Evolutionary conservation across 352 stramenopile species (phyloP).

Genomic region (Plasmopara muralis): DNA sequence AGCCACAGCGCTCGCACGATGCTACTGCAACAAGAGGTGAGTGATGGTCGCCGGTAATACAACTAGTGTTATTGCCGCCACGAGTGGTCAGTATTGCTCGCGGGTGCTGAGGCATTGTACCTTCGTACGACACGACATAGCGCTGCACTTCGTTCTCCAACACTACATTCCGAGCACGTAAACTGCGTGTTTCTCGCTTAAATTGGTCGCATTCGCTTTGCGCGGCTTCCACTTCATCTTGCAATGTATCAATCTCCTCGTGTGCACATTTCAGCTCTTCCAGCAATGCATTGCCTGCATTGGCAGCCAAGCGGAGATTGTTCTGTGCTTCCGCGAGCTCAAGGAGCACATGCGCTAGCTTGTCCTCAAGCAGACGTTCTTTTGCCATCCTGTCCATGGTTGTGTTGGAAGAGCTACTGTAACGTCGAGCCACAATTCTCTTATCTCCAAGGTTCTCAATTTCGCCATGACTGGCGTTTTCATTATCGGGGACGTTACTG

Average conservation of each 20-base stretch:
- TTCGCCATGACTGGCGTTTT: background rate
- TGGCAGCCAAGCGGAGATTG: slow-evolving; percentile 42
- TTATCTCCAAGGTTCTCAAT: background rate
- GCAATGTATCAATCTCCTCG: slow-evolving; percentile 22
- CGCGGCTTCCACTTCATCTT: slow-evolving; percentile 23
- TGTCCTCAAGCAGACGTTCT: slow-evolving; percentile 30
- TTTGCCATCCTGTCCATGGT: slow-evolving; percentile 10
- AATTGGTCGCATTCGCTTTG: slow-evolving; percentile 17
- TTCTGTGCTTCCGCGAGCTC: slow-evolving; percentile 40
- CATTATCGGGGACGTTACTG: background rate
- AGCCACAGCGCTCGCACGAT: slow-evolving; percentile 18
- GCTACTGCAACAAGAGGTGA: slow-evolving; percentile 9
- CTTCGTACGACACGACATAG: slow-evolving; percentile 7
- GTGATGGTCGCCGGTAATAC: background rate
- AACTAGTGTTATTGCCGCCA: too few species aligned
- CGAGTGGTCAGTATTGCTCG: too few species aligned
- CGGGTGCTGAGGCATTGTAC: background rate
- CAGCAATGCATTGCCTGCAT: slow-evolving; percentile 42
- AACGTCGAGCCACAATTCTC: slow-evolving; percentile 1
- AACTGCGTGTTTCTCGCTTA: slow-evolving; percentile 16
- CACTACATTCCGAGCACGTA: slow-evolving; percentile 21
- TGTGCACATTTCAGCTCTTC: slow-evolving; percentile 29
- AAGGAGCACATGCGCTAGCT: slow-evolving; percentile 31
- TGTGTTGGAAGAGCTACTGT: slow-evolving; percentile 19
- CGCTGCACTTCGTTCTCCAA: slow-evolving; percentile 30